phyloP scores from a whole-genome alignment of 2,329 filamentous ascomycete genomes.

The Arthroderma uncinatum region DNA sequence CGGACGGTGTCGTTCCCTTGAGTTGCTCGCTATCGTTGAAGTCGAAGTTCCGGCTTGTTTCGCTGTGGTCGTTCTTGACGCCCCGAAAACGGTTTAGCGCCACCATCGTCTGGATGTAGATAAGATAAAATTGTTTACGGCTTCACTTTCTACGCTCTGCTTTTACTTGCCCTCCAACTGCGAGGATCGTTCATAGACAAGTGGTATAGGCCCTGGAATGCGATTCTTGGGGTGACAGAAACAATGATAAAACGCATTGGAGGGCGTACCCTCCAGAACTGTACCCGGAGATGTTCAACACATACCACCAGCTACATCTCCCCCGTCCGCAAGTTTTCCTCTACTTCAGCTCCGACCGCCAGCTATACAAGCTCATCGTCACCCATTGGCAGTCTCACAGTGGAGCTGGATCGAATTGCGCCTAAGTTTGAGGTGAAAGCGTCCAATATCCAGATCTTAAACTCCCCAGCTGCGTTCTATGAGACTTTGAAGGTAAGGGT shows the following conservation, averaged over 20 bases:
- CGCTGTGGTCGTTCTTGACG: background rate
- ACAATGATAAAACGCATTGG: slow-evolving; percentile 33
- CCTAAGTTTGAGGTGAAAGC: slow-evolving; percentile 82
- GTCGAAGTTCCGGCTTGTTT: slow-evolving; percentile 5
- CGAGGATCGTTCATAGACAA: background rate
- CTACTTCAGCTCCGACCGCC: slow-evolving; percentile 21
- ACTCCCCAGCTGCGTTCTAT: slow-evolving; percentile 81
- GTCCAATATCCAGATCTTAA: slow-evolving; percentile 67
- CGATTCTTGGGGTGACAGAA: background rate
- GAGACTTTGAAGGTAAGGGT: slow-evolving; percentile 66
- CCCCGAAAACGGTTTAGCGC: slow-evolving; percentile 14
- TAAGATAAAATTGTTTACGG: slow-evolving; percentile 2
- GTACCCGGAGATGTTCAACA: slow-evolving; percentile 20
- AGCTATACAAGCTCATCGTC: slow-evolving; percentile 23
- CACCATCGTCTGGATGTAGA: slow-evolving; percentile 4
- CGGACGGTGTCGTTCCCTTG: slow-evolving; percentile 4
- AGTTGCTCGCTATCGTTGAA: slow-evolving; percentile 6
- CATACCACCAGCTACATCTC: slow-evolving; percentile 24
- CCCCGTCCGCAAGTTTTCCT: slow-evolving; percentile 30
- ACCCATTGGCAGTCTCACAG: slow-evolving; percentile 49
- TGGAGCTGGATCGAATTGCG: slow-evolving; percentile 75
- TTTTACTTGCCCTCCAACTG: background rate
- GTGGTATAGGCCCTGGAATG: background rate
- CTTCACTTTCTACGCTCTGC: background rate
- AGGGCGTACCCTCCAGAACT: slow-evolving; percentile 28